Percentiles rank a stretch among this genome's conserved stretches.
Conservation (phyloP, 2,329 filamentous ascomycete species). For the Chaetomiaceae sp. region DNA sequence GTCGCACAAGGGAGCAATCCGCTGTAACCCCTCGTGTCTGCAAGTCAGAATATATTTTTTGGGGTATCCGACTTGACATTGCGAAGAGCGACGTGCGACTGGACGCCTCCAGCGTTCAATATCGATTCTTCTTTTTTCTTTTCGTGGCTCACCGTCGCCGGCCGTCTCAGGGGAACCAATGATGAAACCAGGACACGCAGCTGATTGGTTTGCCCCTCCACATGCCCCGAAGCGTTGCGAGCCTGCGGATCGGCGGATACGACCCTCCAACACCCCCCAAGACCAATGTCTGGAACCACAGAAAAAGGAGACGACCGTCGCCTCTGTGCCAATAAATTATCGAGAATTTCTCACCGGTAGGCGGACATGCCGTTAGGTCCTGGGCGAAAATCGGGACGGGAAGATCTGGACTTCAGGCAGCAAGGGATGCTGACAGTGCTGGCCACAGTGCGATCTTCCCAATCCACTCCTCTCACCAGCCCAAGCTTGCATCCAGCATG, state of each 20-base stretch:
- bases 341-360: not conserved
- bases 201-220: conserved; percentile 12
- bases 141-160: conserved; percentile 12
- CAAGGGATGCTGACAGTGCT: not conserved
- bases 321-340: not conserved
- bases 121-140: too few relatives aligned
- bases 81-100: too few relatives aligned
- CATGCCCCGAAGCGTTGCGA: not conserved
- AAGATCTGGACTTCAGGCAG: not conserved
- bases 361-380: not conserved
- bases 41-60: not conserved
- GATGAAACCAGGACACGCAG: not conserved
- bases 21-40: conserved; percentile 15
- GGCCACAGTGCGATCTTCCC: not conserved
- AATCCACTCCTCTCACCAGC: too few relatives aligned
- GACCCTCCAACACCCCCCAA: not conserved
- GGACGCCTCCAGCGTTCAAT: too few relatives aligned
- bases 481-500: too few relatives aligned
- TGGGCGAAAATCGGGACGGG: too few relatives aligned
- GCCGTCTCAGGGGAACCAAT: conserved; percentile 20
- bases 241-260: not conserved
- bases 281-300: not conserved
- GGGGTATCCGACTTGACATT: too few relatives aligned
- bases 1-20: conserved; percentile 3
- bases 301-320: not conserved